Base-by-base conservation (phyloP, 2,329 filamentous ascomycete species). In the Pseudogymnoascus sp. region DNA sequence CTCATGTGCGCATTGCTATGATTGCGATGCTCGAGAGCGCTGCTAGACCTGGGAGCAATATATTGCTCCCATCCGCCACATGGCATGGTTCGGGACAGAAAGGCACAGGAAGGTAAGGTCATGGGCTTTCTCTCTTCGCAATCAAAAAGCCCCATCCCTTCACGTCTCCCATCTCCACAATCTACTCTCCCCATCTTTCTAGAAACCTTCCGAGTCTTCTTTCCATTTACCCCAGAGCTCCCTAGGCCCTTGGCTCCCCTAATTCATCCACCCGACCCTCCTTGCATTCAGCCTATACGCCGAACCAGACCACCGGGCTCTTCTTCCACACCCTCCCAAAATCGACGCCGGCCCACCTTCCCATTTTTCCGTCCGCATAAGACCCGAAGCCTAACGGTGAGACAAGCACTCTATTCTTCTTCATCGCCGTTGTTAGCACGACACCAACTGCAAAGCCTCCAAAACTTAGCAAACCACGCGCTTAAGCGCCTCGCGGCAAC, bases 101-200 rank as follows among this genome's bases (percentile, higher is more conserved):
- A n/a, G 23, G 44, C n/a, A 12, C 12, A 50, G 44, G 10, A 50
- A n/a, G 23, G 44, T 50, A 50, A 50, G 44, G 44, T 50, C 44
- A 50, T 50, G 44, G 44, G 44, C 44, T 50, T 50, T 50, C 44
- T 50, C 5, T 25, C 12, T 50, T 47, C 8, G 21, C 12, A 28
- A 50, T n/a, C 12, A 28, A 23, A 50, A 50, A 33, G 31, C 21
- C 23, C 21, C 42, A 50, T 50, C 21, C 12, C 42, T 47, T 7
- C 5, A 21, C 12, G 12, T 28, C 44, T n/a, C 44, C 44, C 44
- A 25, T 50, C 44, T 25, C 44, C 44, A 50, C 44, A 25, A 50
- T 50, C 44, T 14, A 50, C 21, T 50, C 44, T 50, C 44, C 44
- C 21, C 44, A 50, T 50, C 44, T 50, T 50, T 50, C 44, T 50